Percentiles rank a stretch among this genome's conserved stretches.
Evolutionary conservation across 345 rosid genomes (phyloP).

Genomic region (Corchorus olitorius): DNA sequence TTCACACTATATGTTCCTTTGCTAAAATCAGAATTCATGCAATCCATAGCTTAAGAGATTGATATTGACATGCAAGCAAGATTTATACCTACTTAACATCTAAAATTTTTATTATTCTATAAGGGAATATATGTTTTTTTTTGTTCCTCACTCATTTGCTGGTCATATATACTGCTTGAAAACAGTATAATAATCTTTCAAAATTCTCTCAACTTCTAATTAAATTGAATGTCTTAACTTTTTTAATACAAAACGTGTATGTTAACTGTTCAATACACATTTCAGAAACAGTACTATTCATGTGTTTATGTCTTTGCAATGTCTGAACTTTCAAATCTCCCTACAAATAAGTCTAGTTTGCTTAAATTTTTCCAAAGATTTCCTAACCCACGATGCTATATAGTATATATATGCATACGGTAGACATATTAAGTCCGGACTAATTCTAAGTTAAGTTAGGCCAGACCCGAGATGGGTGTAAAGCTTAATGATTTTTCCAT

Average conservation of each 20-base stretch:
- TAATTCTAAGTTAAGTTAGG: no score
- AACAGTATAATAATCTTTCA: neutral
- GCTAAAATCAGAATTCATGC: neutral
- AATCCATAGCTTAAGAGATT: neutral
- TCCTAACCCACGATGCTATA: no score
- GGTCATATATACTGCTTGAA: neutral
- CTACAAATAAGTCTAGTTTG: neutral
- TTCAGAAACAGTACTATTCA: neutral
- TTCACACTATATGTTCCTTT: constrained; percentile 1
- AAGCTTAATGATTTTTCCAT: no score
- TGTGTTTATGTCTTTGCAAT: constrained; percentile 13
- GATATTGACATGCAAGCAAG: neutral
- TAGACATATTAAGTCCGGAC: no score
- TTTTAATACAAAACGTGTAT: neutral
- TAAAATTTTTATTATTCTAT: neutral
- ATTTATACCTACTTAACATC: neutral
- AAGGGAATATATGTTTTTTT: constrained; percentile 9
- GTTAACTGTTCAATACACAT: neutral
- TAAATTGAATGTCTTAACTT: constrained; percentile 9
- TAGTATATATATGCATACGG: no score
- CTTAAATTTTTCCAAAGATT: no score
- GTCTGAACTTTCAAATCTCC: neutral
- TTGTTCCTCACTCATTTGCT: neutral
- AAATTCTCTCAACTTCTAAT: neutral
- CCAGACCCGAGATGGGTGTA: no score